These are phyloP conservation scores for Russula virescens DNA, from an alignment of 768 basidiomycete species.

Conservation along the genomic window DNA sequence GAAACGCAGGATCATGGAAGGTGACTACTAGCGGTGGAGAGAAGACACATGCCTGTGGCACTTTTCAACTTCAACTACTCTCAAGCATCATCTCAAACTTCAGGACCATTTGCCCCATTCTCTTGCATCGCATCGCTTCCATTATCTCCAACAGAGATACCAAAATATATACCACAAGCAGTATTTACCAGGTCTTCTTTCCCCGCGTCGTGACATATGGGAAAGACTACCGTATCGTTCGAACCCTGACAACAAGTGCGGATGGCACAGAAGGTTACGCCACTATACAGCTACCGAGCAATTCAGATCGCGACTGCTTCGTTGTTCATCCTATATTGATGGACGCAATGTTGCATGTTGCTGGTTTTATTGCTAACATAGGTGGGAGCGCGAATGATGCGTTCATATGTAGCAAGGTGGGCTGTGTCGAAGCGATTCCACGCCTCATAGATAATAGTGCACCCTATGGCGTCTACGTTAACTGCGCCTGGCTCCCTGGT, in stretches of 20 bases:
- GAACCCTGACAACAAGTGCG: conserved; percentile 44
- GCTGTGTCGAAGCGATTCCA: conserved; percentile 43
- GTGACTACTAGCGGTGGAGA: conserved; percentile 38
- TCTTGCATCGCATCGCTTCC: conserved; percentile 33
- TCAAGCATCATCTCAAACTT: conserved; percentile 36
- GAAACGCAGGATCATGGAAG: conserved; percentile 39
- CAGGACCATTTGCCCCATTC: conserved; percentile 31
- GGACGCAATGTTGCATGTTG: conserved; percentile 62
- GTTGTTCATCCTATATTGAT: conserved; percentile 52
- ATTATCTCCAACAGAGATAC: conserved; percentile 26
- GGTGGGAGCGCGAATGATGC: conserved; percentile 45
- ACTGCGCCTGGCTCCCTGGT: conserved; percentile 38
- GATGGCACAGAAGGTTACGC: conserved; percentile 50
- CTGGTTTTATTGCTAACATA: conserved; percentile 65
- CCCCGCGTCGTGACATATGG: conserved; percentile 63
- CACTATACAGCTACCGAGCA: conserved; percentile 37
- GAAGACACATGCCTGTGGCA: conserved; percentile 39
- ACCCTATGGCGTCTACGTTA: conserved; percentile 49
- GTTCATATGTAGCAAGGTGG: conserved; percentile 58
- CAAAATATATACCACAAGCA: conserved; percentile 51
- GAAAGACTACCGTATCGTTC: conserved; percentile 51
- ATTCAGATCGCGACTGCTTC: conserved; percentile 33
- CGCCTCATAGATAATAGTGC: conserved; percentile 37
- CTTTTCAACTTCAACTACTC: conserved; percentile 36
- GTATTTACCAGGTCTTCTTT: conserved; percentile 61